Evolutionary conservation across 768 basidiomycete genomes (phyloP), one percentile per base, ranked within the genome.

Genomic region (Mycena sanguinolenta): DNA sequence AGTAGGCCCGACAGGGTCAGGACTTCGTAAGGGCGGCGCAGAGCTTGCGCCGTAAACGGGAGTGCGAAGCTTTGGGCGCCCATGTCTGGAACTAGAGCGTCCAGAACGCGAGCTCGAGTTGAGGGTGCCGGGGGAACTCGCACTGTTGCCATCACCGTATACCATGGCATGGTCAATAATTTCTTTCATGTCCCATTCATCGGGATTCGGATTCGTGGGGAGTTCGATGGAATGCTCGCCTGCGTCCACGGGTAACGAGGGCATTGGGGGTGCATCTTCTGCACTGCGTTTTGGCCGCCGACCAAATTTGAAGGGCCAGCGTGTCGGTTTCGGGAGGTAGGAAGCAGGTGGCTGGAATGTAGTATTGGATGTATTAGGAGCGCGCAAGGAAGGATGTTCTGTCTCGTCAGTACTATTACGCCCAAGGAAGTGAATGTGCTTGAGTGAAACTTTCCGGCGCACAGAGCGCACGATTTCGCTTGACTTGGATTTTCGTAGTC

Each of bases 151-250:
- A 42, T 73, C 58, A 69, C 36, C 73, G 67, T 74, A 69, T 69
- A 74, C 74, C 73, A 69, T 65, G 34, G 75, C 80, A 1, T 83
- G 81, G 77, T 95, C 84, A 69, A 97, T 82, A 75, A 98, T 95
- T 6, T 92, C 96, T 42, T 93, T 91, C 87, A 97, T 94, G 39
- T 87, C 80, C 10, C 90, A 86, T 12, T 46, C 27, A 19, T 60
- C 59, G 44, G 95, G 76, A 75, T 95, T 87, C 17, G 95, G 76
- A 75, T 95, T 87, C 17, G 87, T 87, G 77, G 94, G 91, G 39
- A 93, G 85, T 16, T 77, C 79, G 60, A 88, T 80, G 19, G 80
- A 77, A 39, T 75, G 77, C 42, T 78, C 79, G 53, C 77, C 77
- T 27, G 76, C 69, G 32, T 80, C 80, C 30, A 14, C 17, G 0